A percentile compares a stretch with the other conserved stretches of the same genome.
These are phyloP conservation scores for Carnegiea gigantea DNA, from an alignment of 179 eudicot species.

Conservation along the genomic window DNA sequence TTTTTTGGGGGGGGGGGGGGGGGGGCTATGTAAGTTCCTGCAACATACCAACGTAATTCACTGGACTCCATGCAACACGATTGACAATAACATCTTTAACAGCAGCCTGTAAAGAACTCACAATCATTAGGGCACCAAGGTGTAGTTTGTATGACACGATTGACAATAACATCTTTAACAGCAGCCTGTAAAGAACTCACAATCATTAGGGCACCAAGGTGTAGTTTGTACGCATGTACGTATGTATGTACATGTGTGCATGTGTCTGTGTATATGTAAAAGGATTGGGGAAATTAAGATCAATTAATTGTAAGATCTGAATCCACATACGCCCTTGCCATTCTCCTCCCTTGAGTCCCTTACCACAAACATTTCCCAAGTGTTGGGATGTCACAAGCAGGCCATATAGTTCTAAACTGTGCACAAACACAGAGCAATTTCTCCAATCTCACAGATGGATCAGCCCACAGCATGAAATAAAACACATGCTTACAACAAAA, in stretches of 20 bases:
- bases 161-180: conserved; percentile 66
- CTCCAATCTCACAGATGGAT: background rate
- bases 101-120: conserved; percentile 41
- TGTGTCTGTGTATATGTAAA: too few relatives aligned
- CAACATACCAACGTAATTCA: conserved; percentile 58
- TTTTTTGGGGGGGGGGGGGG: too few relatives aligned
- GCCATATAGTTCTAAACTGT: background rate
- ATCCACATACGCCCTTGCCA: background rate
- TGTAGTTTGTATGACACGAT: conserved; percentile 40
- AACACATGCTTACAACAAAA: background rate
- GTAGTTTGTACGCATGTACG: background rate
- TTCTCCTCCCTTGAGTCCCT: background rate
- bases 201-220: background rate
- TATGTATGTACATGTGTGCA: too few relatives aligned
- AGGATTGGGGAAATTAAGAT: background rate
- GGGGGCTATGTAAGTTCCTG: background rate
- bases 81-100: conserved; percentile 65
- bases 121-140: background rate
- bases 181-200: conserved; percentile 40
- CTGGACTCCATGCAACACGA: conserved; percentile 85
- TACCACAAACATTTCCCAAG: background rate
- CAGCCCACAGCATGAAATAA: background rate
- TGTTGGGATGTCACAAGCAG: background rate
- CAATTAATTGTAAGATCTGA: background rate
- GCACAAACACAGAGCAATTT: background rate